Evolutionary conservation across 768 basidiomycete species (phyloP).

Genomic region (Antrodiella citrinella): DNA sequence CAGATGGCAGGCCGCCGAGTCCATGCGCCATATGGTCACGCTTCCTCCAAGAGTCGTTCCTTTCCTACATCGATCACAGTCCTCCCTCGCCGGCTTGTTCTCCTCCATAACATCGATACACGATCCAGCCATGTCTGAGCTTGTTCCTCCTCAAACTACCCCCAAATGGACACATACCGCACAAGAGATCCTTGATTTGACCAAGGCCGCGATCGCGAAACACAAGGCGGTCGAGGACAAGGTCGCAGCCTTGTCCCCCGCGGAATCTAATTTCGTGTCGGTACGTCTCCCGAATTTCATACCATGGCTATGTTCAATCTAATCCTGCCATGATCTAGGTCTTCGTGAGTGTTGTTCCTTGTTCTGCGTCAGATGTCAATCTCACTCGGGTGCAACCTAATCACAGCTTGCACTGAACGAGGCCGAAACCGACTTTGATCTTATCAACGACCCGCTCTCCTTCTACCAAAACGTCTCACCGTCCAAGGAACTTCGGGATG

Average conservation of each 20-base stretch:
- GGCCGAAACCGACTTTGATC: constrained; percentile 48
- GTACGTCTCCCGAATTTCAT: constrained; percentile 40
- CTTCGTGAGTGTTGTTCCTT: constrained; percentile 45
- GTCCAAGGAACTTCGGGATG: constrained; percentile 70
- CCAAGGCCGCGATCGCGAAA: constrained; percentile 49
- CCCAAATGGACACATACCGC: constrained; percentile 61
- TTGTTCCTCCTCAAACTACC: constrained; percentile 59
- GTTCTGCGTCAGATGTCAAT: constrained; percentile 11
- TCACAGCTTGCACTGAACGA: constrained; percentile 49
- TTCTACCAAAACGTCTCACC: constrained; percentile 84
- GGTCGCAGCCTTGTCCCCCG: constrained; percentile 47
- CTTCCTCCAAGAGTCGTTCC: constrained; percentile 1
- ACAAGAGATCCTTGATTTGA: constrained; percentile 48
- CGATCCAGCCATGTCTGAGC: constrained; percentile 29
- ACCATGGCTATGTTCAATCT: too few species aligned
- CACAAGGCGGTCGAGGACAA: constrained; percentile 49
- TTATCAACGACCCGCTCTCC: constrained; percentile 46
- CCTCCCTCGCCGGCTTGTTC: constrained; percentile 19
- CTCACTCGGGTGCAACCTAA: too few species aligned
- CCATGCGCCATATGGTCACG: constrained; percentile 12
- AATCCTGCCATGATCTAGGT: constrained; percentile 41
- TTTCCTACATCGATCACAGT: constrained; percentile 18
- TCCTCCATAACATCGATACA: constrained; percentile 12
- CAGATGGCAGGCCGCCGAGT: constrained; percentile 10
- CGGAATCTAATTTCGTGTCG: constrained; percentile 57